Conservation (phyloP, 2,329 filamentous ascomycete species). For the Penicillium hordei region DNA sequence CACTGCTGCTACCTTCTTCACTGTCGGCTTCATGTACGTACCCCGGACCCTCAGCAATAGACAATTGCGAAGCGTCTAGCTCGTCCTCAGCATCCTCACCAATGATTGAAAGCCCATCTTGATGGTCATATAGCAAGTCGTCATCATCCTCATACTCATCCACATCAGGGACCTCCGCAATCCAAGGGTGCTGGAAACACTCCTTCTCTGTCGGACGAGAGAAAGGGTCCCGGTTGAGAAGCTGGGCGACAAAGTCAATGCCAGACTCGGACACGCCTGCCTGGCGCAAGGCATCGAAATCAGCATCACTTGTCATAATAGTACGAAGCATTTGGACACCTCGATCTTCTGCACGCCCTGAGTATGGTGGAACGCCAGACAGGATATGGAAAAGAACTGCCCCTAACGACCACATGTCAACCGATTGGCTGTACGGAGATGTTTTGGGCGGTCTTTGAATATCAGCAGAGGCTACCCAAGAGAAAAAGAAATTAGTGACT, state of each 20-base stretch:
- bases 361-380: slow-evolving; percentile 77
- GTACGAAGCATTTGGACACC: slow-evolving; percentile 74
- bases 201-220: slow-evolving; percentile 70
- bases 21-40: slow-evolving; percentile 31
- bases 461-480: slow-evolving; percentile 16
- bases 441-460: slow-evolving; percentile 46
- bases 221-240: slow-evolving; percentile 78
- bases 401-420: slow-evolving; percentile 95
- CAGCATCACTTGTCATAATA: slow-evolving; percentile 77
- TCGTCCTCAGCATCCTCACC: slow-evolving; percentile 43
- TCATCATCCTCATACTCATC: slow-evolving; percentile 65
- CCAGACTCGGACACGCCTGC: slow-evolving; percentile 63
- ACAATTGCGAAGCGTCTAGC: slow-evolving; percentile 62
- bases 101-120: slow-evolving; percentile 37
- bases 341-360: slow-evolving; percentile 70
- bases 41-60: slow-evolving; percentile 52
- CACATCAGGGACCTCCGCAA: slow-evolving; percentile 55
- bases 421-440: slow-evolving; percentile 79
- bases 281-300: slow-evolving; percentile 62
- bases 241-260: slow-evolving; percentile 72
- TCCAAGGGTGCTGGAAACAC: slow-evolving; percentile 73
- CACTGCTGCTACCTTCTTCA: slow-evolving; percentile 35
- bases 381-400: slow-evolving; percentile 87
- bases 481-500: slow-evolving; percentile 20
- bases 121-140: slow-evolving; percentile 51